phyloP scores from a whole-genome alignment of 2,329 filamentous ascomycete genomes.

The Zymoseptoria pseudotritici region DNA sequence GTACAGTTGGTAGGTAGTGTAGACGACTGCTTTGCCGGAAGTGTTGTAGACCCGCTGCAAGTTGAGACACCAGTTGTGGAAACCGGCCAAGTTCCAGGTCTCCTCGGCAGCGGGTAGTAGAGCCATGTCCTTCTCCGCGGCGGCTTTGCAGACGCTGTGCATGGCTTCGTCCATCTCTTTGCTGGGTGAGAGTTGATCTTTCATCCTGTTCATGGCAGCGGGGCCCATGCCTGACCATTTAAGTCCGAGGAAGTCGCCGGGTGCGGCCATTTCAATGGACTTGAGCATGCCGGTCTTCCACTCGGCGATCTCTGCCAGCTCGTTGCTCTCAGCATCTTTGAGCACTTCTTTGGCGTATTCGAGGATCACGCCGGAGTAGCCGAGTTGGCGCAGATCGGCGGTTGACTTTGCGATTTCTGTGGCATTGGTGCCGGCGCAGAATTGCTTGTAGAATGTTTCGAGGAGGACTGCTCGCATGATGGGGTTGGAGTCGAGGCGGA shows the following conservation, averaged over 20 bases:
- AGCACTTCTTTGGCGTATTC: conserved; percentile 80
- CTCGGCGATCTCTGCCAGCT: conserved; percentile 54
- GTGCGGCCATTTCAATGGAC: conserved; percentile 52
- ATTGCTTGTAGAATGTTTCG: conserved; percentile 82
- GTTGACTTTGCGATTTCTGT: conserved; percentile 62
- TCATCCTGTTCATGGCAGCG: conserved; percentile 60
- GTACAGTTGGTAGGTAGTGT: conserved; percentile 56
- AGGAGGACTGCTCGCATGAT: conserved; percentile 64
- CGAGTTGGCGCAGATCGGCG: conserved; percentile 59
- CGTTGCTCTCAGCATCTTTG: conserved; percentile 43
- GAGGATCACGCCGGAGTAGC: conserved; percentile 76
- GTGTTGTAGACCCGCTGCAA: conserved; percentile 30
- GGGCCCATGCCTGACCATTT: conserved; percentile 77
- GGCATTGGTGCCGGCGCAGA: conserved; percentile 74
- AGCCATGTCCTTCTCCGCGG: conserved; percentile 59
- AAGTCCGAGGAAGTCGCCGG: conserved; percentile 49
- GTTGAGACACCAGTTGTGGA: conserved; percentile 48
- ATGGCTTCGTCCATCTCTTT: conserved; percentile 61
- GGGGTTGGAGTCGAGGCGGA: conserved; percentile 70
- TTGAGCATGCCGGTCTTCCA: conserved; percentile 71
- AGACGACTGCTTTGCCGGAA: conserved; percentile 59
- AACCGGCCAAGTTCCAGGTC: conserved; percentile 66
- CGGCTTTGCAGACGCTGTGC: conserved; percentile 65
- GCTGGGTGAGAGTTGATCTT: conserved; percentile 55
- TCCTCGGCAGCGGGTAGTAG: conserved; percentile 86